A percentile compares a stretch with the other conserved stretches of the same genome.
Conservation (phyloP, 2,329 filamentous ascomycete genomes). For the Cyphellophora europaea region DNA sequence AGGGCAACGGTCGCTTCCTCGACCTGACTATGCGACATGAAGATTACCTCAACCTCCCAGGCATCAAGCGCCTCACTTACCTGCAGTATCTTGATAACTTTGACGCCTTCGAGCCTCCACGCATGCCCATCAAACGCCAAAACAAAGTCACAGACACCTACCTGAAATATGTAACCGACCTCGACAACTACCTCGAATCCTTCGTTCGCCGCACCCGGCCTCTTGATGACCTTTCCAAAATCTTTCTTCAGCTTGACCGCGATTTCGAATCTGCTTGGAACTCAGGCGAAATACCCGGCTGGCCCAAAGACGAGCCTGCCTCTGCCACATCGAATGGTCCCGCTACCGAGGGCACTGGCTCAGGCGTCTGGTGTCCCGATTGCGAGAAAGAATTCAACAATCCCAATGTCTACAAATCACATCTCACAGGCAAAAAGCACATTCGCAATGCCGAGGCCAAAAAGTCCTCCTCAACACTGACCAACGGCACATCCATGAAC, state of each 20-base stretch:
- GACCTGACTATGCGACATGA: constrained; percentile 81
- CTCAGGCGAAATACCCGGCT: constrained; percentile 68
- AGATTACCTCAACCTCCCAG: constrained; percentile 78
- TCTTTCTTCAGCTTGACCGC: constrained; percentile 65
- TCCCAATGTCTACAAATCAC: constrained; percentile 84
- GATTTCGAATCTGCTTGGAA: constrained; percentile 82
- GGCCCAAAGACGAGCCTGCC: constrained; percentile 50
- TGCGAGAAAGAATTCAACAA: constrained; percentile 96
- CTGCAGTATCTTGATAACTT: constrained; percentile 89
- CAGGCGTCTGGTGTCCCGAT: constrained; percentile 78
- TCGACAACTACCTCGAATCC: constrained; percentile 75
- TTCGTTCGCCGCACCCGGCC: constrained; percentile 81
- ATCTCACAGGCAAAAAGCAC: constrained; percentile 87
- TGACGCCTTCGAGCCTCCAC: constrained; percentile 70
- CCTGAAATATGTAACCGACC: constrained; percentile 73
- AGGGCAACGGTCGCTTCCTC: constrained; percentile 85
- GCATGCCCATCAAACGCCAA: constrained; percentile 62
- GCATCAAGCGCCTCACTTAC: constrained; percentile 76
- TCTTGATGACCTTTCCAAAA: constrained; percentile 72
- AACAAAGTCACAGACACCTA: constrained; percentile 91
- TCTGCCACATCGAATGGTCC: constrained; percentile 29
- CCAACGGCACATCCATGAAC: constrained; percentile 8
- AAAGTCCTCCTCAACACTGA: constrained; percentile 25
- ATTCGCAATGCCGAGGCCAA: constrained; percentile 68
- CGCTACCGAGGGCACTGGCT: constrained; percentile 46